Evolutionary conservation across 768 basidiomycete species (phyloP), one percentile per base, ranked within the genome.

Genomic region (Leccinum truebloodii): DNA sequence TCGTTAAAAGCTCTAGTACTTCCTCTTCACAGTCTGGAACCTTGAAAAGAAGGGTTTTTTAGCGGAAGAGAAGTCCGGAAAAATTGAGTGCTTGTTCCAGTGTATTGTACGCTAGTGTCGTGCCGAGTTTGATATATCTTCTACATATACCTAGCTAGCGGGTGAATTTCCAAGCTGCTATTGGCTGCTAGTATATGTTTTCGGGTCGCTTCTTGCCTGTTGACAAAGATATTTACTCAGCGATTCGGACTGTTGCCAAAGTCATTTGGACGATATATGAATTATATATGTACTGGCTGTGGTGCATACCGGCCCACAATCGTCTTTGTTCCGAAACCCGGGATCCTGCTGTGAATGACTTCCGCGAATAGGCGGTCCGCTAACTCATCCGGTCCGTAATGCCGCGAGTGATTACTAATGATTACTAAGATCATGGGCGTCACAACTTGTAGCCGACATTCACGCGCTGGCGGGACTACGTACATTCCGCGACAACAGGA

Each of bases 21-120:
- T 65, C 64, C 34, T 67, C 64, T 63, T 71, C 73, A 39, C 72
- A 65, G 63, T 67, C 68, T 57, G 70, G 63, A 37, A 71, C 65
- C 51, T 48, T 60, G 61, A 67, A 46, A 37, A 65, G 67, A 57
- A 67, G 60, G 54, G 62, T 44, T 41, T 46, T 35, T 26, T 73
- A 65, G 55, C 20, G 22, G 51, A 52, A 49, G 54, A 55, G 49
- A 37, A 32, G 18, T 16, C 39, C 52, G 2, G 59, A 48, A 63
- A 48, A 37, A 8, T 54, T n/a, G 44, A 20, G 49, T 28, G 24
- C 22, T 14, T 18, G 26, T 54, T 57, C 26, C 50, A 50, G 55
- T 34, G 20, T 61, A 54, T 49, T 73, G 74, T 74, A 73, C 35
- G 66, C 34, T 67, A 74, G 52, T 58, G n/a, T 20, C 39, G 54